phyloP scores from a whole-genome alignment of 768 basidiomycete genomes.

The Bullera alba region DNA sequence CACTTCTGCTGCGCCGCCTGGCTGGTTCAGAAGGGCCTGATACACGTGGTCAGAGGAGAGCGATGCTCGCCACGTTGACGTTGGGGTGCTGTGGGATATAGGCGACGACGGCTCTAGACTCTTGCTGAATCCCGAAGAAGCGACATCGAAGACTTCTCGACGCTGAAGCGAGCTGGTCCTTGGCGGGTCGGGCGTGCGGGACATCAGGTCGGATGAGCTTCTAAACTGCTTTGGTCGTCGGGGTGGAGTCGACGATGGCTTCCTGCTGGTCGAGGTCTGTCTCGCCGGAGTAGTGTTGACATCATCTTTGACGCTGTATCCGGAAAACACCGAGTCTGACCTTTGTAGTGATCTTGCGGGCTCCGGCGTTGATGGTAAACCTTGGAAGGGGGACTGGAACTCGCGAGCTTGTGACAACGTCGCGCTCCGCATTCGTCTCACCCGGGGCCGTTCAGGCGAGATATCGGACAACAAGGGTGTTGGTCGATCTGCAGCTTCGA shows the following conservation, averaged over 20 bases:
- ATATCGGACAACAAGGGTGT: no score
- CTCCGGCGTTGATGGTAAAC: no score
- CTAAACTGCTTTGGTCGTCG: constrained; percentile 12
- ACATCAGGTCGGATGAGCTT: constrained; percentile 16
- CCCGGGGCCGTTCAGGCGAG: no score
- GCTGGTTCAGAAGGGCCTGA: constrained; percentile 33
- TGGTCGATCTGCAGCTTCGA: no score
- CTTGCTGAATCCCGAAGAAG: constrained; percentile 28
- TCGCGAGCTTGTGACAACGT: no score
- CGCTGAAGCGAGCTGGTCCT: constrained; percentile 11
- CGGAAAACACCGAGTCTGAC: no score
- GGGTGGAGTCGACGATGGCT: constrained; percentile 18
- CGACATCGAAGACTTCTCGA: constrained; percentile 29
- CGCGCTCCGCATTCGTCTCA: no score
- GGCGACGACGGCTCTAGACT: constrained; percentile 16
- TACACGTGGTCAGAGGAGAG: constrained; percentile 16
- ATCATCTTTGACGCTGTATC: no score
- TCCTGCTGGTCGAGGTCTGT: constrained; percentile 2
- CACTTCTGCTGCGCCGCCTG: constrained; percentile 54
- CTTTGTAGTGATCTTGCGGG: no score
- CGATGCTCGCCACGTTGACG: constrained; percentile 26
- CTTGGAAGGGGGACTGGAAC: no score
- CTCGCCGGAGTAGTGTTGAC: constrained; percentile 4
- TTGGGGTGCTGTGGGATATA: constrained; percentile 6
- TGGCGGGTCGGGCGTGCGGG: constrained; percentile 20